These are phyloP conservation scores for Suillus ampliporus DNA, from an alignment of 768 basidiomycete species.

Conservation along the genomic window DNA sequence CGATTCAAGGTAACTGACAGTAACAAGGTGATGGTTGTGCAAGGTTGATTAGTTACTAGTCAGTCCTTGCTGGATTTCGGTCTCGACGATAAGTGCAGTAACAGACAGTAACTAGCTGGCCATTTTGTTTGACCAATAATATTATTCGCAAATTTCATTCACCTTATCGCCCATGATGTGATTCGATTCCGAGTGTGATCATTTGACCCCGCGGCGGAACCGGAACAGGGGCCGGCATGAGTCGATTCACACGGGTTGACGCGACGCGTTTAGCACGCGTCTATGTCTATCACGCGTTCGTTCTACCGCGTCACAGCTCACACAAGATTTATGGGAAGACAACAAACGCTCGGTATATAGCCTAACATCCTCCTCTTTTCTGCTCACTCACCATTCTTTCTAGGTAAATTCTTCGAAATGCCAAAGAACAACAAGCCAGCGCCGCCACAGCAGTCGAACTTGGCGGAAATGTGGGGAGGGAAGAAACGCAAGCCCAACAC, in stretches of 20 bases:
- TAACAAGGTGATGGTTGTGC: too few relatives aligned
- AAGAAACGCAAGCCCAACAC: conserved; percentile 47
- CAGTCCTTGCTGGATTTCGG: neutral
- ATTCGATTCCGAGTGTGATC: neutral
- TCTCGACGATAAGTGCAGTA: too few relatives aligned
- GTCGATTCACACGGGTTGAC: neutral
- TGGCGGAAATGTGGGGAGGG: conserved; percentile 75
- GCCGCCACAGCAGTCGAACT: conserved; percentile 79
- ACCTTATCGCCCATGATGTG: neutral
- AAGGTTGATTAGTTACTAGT: too few relatives aligned
- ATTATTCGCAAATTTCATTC: neutral
- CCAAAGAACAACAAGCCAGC: conserved; percentile 66
- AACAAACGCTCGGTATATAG: conserved; percentile 70
- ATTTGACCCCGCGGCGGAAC: neutral
- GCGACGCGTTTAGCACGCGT: conserved; percentile 15
- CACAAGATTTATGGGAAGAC: conserved; percentile 59
- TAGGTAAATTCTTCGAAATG: conserved; percentile 81
- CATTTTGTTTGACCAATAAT: neutral
- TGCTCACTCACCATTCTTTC: neutral
- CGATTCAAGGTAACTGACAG: too few relatives aligned
- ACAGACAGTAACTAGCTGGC: neutral
- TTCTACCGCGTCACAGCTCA: conserved; percentile 20
- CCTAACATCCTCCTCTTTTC: neutral
- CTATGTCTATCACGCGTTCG: conserved; percentile 31
- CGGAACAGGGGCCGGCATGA: neutral